These are phyloP conservation scores for Cryphonectria carpinicola DNA, from an alignment of 2,329 filamentous ascomycete species.

Conservation along the genomic window DNA sequence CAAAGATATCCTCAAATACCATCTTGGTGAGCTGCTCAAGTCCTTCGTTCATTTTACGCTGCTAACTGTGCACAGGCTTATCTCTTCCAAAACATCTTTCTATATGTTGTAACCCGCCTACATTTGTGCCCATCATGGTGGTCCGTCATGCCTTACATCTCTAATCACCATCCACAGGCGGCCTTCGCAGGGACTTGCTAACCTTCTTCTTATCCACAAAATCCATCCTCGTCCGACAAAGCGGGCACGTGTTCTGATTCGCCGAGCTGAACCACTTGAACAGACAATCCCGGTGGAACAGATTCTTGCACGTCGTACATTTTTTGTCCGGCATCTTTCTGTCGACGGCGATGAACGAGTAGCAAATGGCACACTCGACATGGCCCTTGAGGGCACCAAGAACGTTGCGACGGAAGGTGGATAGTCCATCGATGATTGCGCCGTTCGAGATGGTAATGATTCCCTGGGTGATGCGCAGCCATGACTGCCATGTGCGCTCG, in stretches of 20 bases:
- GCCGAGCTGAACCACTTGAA: slow-evolving; percentile 98
- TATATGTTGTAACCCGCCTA: too few species aligned
- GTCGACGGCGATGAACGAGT: slow-evolving; percentile 88
- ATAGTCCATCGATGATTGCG: slow-evolving; percentile 82
- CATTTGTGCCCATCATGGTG: not conserved
- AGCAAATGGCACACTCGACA: slow-evolving; percentile 95
- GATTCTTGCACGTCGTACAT: slow-evolving; percentile 90
- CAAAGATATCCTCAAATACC: not conserved
- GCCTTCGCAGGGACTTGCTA: slow-evolving; percentile 6
- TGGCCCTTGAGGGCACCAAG: slow-evolving; percentile 88
- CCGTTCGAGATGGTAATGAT: slow-evolving; percentile 95
- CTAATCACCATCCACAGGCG: slow-evolving; percentile 13
- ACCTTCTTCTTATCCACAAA: slow-evolving; percentile 42
- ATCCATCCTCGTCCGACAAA: slow-evolving; percentile 88
- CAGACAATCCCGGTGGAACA: slow-evolving; percentile 87
- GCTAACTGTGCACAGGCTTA: not conserved
- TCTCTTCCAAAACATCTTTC: not conserved
- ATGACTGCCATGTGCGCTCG: slow-evolving; percentile 90
- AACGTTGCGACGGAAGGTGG: slow-evolving; percentile 85
- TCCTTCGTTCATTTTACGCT: not conserved
- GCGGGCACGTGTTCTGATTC: slow-evolving; percentile 86
- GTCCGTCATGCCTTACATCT: not conserved
- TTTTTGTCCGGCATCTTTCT: slow-evolving; percentile 89
- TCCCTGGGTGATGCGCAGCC: slow-evolving; percentile 86
- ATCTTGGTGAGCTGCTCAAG: not conserved